Percentiles rank a stretch among this genome's conserved stretches.
Conservation (phyloP, 2,329 filamentous ascomycete species). For the Orbilia brochopaga region DNA sequence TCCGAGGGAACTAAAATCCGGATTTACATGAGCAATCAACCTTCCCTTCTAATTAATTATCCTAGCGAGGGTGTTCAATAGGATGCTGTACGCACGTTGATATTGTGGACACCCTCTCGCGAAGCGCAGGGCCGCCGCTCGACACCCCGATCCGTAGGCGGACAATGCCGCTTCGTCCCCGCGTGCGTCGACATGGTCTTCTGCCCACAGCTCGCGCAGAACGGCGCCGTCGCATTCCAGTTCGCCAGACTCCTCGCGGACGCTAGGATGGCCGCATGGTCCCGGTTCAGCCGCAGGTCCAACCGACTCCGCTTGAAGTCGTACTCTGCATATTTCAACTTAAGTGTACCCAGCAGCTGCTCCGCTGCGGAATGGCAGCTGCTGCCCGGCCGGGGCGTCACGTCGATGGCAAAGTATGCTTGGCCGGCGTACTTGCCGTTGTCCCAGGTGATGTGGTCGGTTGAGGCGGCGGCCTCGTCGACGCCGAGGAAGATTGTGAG, state of each 20-base stretch:
- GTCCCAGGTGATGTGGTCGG: slow-evolving; percentile 46
- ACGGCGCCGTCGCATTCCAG: slow-evolving; percentile 88
- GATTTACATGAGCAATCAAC: too few relatives aligned
- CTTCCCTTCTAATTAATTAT: too few relatives aligned
- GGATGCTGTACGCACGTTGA: slow-evolving; percentile 40
- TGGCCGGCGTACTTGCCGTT: slow-evolving; percentile 68
- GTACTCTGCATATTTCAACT: slow-evolving; percentile 59
- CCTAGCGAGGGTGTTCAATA: background rate
- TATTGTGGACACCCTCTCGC: slow-evolving; percentile 83
- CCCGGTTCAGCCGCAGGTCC: slow-evolving; percentile 63
- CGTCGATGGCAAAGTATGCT: slow-evolving; percentile 88
- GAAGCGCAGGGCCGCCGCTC: slow-evolving; percentile 77
- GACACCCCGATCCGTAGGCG: slow-evolving; percentile 69
- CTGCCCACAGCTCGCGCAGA: slow-evolving; percentile 86
- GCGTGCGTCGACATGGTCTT: slow-evolving; percentile 78
- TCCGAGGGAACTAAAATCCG: slow-evolving; percentile 86
- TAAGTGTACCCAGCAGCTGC: slow-evolving; percentile 65
- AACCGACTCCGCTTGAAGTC: slow-evolving; percentile 71
- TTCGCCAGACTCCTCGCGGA: slow-evolving; percentile 86
- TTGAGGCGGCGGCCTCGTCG: slow-evolving; percentile 66
- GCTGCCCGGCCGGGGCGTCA: slow-evolving; percentile 73
- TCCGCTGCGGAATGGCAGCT: slow-evolving; percentile 64
- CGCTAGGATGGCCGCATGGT: slow-evolving; percentile 81
- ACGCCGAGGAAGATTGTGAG: slow-evolving; percentile 84
- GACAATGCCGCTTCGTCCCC: slow-evolving; percentile 80